Percentiles rank a stretch among this genome's conserved stretches.
Evolutionary conservation across 2,329 filamentous ascomycete genomes (phyloP).

Genomic region (Fusarium nygamai): DNA sequence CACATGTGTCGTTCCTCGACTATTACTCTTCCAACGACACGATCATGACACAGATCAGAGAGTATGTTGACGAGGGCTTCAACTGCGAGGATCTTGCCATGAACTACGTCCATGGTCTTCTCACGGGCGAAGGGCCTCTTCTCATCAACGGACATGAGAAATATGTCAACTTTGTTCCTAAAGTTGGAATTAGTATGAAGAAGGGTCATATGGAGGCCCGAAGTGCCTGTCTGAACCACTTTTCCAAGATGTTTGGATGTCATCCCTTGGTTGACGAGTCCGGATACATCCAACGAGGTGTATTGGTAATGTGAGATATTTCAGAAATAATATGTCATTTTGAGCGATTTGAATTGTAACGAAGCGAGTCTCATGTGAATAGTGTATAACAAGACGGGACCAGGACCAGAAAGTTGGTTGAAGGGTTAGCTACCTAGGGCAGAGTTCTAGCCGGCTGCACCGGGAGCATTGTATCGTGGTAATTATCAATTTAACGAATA

Average conservation of each 20-base stretch:
- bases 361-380: neutral
- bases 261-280: conserved; percentile 49
- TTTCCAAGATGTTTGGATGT: conserved; percentile 47
- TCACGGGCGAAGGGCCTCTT: conserved; percentile 49
- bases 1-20: conserved; percentile 51
- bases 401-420: neutral
- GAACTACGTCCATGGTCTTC: conserved; percentile 49
- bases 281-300: conserved; percentile 48
- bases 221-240: conserved; percentile 50
- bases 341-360: neutral
- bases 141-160: conserved; percentile 47
- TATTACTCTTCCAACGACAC: conserved; percentile 52
- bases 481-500: neutral
- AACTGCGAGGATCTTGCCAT: conserved; percentile 55
- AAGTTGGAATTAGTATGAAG: conserved; percentile 48
- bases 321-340: neutral
- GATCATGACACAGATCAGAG: conserved; percentile 45
- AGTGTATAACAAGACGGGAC: neutral
- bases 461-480: neutral
- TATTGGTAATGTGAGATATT: conserved; percentile 39
- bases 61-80: conserved; percentile 51
- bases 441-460: neutral
- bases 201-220: conserved; percentile 47
- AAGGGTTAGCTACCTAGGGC: neutral
- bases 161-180: conserved; percentile 48